Evolutionary conservation across 495 filamentous ascomycete genomes (phyloP).

Genomic region (Annulohypoxylon stygium): DNA sequence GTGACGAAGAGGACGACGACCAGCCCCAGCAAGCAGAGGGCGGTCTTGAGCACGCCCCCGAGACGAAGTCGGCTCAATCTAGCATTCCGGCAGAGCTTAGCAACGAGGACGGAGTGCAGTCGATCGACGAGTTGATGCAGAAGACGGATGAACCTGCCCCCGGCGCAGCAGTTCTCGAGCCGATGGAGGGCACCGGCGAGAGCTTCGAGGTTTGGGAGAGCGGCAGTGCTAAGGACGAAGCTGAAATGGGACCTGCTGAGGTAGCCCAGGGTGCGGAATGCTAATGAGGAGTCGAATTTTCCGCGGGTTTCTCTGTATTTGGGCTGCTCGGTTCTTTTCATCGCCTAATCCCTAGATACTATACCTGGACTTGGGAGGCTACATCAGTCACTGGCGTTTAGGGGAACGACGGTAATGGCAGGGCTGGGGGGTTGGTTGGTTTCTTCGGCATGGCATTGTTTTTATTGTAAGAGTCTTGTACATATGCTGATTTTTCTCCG

Average conservation of each 20-base stretch:
- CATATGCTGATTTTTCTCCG: slow-evolving; percentile 14
- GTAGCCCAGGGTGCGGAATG: slow-evolving; percentile 22
- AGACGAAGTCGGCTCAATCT: slow-evolving; percentile 51
- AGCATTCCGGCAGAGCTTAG: slow-evolving; percentile 22
- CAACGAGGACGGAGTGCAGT: slow-evolving; percentile 43
- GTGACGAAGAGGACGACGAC: slow-evolving; percentile 65
- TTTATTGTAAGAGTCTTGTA: slow-evolving; percentile 26
- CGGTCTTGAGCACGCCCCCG: slow-evolving; percentile 52
- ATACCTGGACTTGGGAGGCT: slow-evolving; percentile 16
- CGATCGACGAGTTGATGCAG: slow-evolving; percentile 64
- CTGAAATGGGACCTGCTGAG: slow-evolving; percentile 40
- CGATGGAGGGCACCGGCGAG: slow-evolving; percentile 65
- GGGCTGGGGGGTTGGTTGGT: slow-evolving; percentile 7
- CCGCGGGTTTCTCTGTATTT: slow-evolving; percentile 14
- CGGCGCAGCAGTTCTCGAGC: slow-evolving; percentile 61
- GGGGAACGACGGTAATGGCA: slow-evolving; percentile 10
- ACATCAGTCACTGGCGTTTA: slow-evolving; percentile 27
- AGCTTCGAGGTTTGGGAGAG: slow-evolving; percentile 76
- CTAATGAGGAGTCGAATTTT: slow-evolving; percentile 15
- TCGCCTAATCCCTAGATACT: slow-evolving; percentile 44
- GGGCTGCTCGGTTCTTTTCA: slow-evolving; percentile 12
- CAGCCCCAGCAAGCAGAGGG: slow-evolving; percentile 30
- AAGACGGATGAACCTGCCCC: slow-evolving; percentile 53
- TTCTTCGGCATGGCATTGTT: slow-evolving; percentile 20
- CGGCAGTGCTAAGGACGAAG: slow-evolving; percentile 67